Percentiles rank a stretch among this genome's conserved stretches.
Conservation (phyloP, 2,329 filamentous ascomycete species). For the Hyphodiscus sp. region DNA sequence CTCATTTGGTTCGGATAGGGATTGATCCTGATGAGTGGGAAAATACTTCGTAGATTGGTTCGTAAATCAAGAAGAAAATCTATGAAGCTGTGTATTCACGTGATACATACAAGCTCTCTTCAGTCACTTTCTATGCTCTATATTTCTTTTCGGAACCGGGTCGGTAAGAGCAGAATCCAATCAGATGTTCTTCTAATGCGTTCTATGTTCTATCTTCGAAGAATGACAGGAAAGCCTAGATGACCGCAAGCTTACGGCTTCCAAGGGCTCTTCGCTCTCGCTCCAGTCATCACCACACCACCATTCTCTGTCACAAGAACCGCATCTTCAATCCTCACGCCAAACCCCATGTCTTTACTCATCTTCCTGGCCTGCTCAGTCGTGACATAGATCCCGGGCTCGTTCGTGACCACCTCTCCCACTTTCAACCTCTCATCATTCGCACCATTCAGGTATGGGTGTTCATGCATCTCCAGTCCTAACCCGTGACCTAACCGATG, state of each 20-base stretch:
- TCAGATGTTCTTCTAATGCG: too few species aligned
- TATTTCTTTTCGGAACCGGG: too few species aligned
- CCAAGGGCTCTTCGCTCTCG: slow-evolving; percentile 20
- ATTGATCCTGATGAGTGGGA: not conserved
- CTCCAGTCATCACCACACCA: slow-evolving; percentile 33
- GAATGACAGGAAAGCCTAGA: not conserved
- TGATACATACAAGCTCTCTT: too few species aligned
- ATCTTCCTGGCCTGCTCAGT: slow-evolving; percentile 26
- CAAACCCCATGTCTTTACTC: slow-evolving; percentile 41
- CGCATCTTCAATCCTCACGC: slow-evolving; percentile 55
- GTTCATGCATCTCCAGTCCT: slow-evolving; percentile 59
- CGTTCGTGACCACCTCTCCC: slow-evolving; percentile 57
- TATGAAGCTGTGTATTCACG: too few species aligned
- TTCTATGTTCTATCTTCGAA: too few species aligned
- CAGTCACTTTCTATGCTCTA: too few species aligned
- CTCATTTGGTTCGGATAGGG: not conserved
- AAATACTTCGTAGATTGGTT: not conserved
- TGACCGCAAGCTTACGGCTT: slow-evolving; percentile 13
- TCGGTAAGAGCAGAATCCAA: too few species aligned
- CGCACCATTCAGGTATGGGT: slow-evolving; percentile 57
- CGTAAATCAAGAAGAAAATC: too few species aligned
- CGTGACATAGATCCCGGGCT: slow-evolving; percentile 54
- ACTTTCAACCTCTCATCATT: slow-evolving; percentile 43
- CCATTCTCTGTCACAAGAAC: slow-evolving; percentile 48
- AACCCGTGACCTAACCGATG: slow-evolving; percentile 58